These are phyloP conservation scores for Sclerotinia minor DNA, from an alignment of 2,329 filamentous ascomycete genomes.

Conservation along the genomic window DNA sequence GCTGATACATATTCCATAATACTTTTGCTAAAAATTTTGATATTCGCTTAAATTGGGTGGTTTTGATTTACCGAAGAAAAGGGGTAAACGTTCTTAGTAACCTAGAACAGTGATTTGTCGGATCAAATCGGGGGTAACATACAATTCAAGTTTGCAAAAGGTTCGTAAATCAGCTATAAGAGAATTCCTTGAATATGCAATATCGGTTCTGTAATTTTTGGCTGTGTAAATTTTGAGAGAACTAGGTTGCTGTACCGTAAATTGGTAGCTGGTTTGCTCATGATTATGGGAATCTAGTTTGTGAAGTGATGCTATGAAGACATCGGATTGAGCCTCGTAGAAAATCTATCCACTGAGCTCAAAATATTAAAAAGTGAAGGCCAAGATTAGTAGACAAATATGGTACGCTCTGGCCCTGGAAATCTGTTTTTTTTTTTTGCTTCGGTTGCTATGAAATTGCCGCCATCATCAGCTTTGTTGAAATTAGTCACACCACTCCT, in stretches of 20 bases:
- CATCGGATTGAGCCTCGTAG: no score
- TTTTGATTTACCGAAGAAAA: not conserved
- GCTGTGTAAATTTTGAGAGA: not conserved
- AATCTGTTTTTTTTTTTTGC: not conserved
- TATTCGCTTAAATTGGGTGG: not conserved
- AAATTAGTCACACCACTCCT: not conserved
- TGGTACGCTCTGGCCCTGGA: no score
- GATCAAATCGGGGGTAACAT: not conserved
- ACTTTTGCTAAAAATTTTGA: not conserved
- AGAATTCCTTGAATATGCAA: no score
- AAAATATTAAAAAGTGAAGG: no score
- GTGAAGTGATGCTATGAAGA: no score
- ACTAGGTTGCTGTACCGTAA: not conserved
- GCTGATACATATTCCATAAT: not conserved
- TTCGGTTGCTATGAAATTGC: not conserved
- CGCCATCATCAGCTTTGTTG: not conserved
- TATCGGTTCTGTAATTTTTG: not conserved
- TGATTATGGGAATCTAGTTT: no score
- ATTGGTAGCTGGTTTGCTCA: no score
- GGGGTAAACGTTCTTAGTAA: not conserved
- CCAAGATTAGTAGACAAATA: no score
- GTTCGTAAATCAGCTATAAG: not conserved
- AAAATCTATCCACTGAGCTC: no score
- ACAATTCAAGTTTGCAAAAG: not conserved
- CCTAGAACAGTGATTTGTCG: not conserved